A percentile compares a stretch with the other conserved stretches of the same genome.
phyloP scores from a whole-genome alignment of 2,329 filamentous ascomycete genomes.

The Biscogniauxia mediterranea region DNA sequence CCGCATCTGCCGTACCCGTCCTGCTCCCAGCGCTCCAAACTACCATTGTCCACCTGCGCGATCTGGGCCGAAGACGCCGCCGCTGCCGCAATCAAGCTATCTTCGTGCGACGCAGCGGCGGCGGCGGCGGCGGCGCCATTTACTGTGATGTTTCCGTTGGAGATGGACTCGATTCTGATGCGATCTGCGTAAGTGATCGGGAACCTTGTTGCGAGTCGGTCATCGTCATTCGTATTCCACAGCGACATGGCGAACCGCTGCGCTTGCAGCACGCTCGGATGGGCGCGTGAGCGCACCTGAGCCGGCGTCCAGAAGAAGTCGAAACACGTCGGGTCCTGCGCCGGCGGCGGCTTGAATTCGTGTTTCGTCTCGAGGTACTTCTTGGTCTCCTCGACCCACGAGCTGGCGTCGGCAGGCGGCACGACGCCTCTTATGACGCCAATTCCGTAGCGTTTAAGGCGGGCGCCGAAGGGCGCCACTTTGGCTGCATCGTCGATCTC shows the following conservation, averaged over 20 bases:
- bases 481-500: slow-evolving; percentile 48
- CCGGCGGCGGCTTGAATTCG: slow-evolving; percentile 52
- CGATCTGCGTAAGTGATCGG: slow-evolving; percentile 69
- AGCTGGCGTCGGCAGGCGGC: slow-evolving; percentile 52
- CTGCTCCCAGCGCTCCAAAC: slow-evolving; percentile 69
- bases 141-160: slow-evolving; percentile 32
- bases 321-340: slow-evolving; percentile 66
- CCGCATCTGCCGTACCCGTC: slow-evolving; percentile 62
- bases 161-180: slow-evolving; percentile 61
- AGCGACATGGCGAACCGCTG: slow-evolving; percentile 66
- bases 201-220: slow-evolving; percentile 57
- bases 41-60: slow-evolving; percentile 70
- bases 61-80: slow-evolving; percentile 49
- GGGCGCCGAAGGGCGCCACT: slow-evolving; percentile 53
- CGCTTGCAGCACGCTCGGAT: slow-evolving; percentile 60
- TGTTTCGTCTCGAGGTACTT: slow-evolving; percentile 55
- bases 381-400: slow-evolving; percentile 56
- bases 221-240: slow-evolving; percentile 58
- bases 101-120: slow-evolving; percentile 28
- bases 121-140: slow-evolving; percentile 25
- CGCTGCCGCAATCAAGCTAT: slow-evolving; percentile 31
- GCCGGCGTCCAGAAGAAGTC: slow-evolving; percentile 74
- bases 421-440: slow-evolving; percentile 66
- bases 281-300: slow-evolving; percentile 65
- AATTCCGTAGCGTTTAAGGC: slow-evolving; percentile 61